Conservation (phyloP, 768 basidiomycete species). For the Asterophora lycoperdoides region DNA sequence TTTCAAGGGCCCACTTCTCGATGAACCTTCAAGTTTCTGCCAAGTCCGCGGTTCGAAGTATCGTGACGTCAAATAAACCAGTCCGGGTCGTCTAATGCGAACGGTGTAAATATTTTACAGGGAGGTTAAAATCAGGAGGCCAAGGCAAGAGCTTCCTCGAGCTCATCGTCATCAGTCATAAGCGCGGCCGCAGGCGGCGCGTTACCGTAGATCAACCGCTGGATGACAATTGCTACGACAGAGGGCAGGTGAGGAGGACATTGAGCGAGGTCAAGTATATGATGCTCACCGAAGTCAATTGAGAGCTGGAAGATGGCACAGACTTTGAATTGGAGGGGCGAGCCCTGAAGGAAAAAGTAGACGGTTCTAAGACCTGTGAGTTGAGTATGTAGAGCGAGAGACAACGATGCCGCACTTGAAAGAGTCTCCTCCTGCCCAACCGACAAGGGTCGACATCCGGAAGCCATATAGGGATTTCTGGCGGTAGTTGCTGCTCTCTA, state of each 20-base stretch:
- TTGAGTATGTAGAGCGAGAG: slow-evolving; percentile 2
- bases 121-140: slow-evolving; percentile 20
- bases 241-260: slow-evolving; percentile 1
- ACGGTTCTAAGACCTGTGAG: slow-evolving; percentile 44
- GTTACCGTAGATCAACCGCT: slow-evolving; percentile 73
- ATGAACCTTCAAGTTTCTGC: too few relatives aligned
- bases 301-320: slow-evolving; percentile 84
- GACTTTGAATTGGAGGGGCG: slow-evolving; percentile 76
- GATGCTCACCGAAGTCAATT: slow-evolving; percentile 61
- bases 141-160: slow-evolving; percentile 72
- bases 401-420: slow-evolving; percentile 59
- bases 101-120: not conserved
- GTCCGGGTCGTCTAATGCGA: not conserved
- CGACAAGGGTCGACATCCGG: slow-evolving; percentile 73
- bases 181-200: slow-evolving; percentile 52
- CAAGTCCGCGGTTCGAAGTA: too few relatives aligned
- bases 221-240: slow-evolving; percentile 59
- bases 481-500: slow-evolving; percentile 59
- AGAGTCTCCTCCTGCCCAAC: slow-evolving; percentile 80
- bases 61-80: too few relatives aligned
- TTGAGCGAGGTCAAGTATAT: slow-evolving; percentile 4
- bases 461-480: slow-evolving; percentile 82
- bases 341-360: slow-evolving; percentile 74
- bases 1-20: too few relatives aligned
- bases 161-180: slow-evolving; percentile 58